A percentile compares a stretch with the other conserved stretches of the same genome.
phyloP scores from a whole-genome alignment of 2,329 filamentous ascomycete genomes.

The Phoma sp. region DNA sequence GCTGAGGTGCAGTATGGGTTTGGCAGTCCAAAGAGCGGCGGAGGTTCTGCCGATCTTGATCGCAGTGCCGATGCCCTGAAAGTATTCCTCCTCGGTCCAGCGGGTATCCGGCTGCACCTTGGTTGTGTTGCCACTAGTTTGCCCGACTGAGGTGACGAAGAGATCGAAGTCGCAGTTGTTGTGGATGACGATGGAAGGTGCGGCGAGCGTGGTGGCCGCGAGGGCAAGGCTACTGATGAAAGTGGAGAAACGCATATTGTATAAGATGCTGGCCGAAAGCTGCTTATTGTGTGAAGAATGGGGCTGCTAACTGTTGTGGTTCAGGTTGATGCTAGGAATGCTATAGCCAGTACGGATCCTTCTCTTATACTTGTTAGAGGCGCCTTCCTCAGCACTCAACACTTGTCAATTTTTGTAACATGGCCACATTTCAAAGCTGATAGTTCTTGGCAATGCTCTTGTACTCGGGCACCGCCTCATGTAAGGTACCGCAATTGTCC shows the following conservation, averaged over 20 bases:
- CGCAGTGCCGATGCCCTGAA: conserved; percentile 26
- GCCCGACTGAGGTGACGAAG: conserved; percentile 31
- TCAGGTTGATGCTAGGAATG: neutral
- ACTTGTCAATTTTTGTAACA: neutral
- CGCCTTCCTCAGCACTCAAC: neutral
- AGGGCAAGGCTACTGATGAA: conserved; percentile 25
- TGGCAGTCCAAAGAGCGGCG: conserved; percentile 20
- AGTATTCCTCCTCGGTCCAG: conserved; percentile 27
- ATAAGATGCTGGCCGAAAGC: neutral
- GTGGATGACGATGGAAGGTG: conserved; percentile 25
- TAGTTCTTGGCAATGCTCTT: conserved; percentile 8
- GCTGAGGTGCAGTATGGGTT: conserved; percentile 30
- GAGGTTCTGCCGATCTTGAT: conserved; percentile 31
- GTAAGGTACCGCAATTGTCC: conserved; percentile 17
- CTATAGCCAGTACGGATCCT: neutral
- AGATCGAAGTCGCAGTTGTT: conserved; percentile 38
- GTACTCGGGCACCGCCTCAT: conserved; percentile 23
- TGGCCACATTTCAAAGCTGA: conserved; percentile 1
- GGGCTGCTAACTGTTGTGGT: neutral
- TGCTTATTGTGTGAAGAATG: neutral
- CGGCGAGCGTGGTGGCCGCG: conserved; percentile 19
- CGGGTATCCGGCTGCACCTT: conserved; percentile 7
- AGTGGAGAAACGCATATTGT: conserved; percentile 27
- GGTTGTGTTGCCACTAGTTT: conserved; percentile 5
- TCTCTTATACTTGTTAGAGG: conserved; percentile 10